A percentile compares a stretch with the other conserved stretches of the same genome.
Conservation (phyloP, 2,329 filamentous ascomycete species). For the Paramyrothecium sp. region DNA sequence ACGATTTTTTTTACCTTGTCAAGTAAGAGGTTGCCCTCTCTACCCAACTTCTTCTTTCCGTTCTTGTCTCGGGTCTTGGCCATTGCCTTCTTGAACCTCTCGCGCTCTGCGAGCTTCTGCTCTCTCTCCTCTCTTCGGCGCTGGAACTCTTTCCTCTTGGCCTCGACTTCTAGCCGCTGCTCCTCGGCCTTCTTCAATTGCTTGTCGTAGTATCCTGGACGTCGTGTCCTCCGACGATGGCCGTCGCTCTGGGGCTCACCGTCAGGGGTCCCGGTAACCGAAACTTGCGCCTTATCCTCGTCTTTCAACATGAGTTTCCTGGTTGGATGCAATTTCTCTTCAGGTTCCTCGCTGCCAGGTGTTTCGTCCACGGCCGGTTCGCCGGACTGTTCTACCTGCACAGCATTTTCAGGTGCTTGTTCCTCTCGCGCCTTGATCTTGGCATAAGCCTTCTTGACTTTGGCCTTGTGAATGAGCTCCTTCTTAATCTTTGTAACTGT, state of each 20-base stretch:
- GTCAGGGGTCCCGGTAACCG: conserved; percentile 10
- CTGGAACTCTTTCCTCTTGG: conserved; percentile 38
- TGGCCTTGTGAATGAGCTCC: conserved; percentile 85
- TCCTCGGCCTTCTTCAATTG: conserved; percentile 50
- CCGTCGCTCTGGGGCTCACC: conserved; percentile 23
- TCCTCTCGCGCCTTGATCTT: conserved; percentile 67
- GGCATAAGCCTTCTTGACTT: conserved; percentile 87
- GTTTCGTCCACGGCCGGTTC: conserved; percentile 14
- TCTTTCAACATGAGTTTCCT: conserved; percentile 39
- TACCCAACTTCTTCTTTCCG: conserved; percentile 76
- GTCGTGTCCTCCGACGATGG: conserved; percentile 30
- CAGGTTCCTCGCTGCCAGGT: conserved; percentile 15
- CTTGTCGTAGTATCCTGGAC: conserved; percentile 64
- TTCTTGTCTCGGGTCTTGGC: conserved; percentile 73
- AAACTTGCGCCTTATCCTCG: conserved; percentile 31
- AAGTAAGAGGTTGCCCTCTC: conserved; percentile 75
- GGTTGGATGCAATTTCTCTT: conserved; percentile 32
- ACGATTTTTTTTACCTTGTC: conserved; percentile 77
- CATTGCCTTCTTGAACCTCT: conserved; percentile 64
- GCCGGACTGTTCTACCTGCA: conserved; percentile 11
- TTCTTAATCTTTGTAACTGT: conserved; percentile 85
- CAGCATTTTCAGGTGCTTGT: conserved; percentile 12
- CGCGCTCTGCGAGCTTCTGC: conserved; percentile 62
- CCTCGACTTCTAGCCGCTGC: conserved; percentile 39
- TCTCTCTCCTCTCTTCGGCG: conserved; percentile 62